A percentile compares a stretch with the other conserved stretches of the same genome.
These are phyloP conservation scores for Solanum clarkiae DNA, from an alignment of 257 asterid species.

Conservation along the genomic window DNA sequence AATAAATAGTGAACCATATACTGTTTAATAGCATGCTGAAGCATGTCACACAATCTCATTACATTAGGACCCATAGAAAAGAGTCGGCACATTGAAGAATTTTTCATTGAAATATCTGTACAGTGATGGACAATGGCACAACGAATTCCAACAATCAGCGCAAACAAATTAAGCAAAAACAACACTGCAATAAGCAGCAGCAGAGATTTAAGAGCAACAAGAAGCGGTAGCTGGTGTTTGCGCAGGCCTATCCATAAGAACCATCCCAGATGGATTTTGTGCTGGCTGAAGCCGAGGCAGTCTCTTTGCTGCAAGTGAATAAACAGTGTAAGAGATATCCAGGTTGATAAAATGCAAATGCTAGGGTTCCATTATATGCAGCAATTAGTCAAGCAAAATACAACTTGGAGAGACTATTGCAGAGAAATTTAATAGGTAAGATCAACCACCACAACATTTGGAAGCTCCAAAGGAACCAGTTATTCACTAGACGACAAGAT, in stretches of 20 bases:
- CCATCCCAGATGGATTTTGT: conserved; percentile 76
- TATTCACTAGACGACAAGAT: neutral
- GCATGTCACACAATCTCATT: neutral
- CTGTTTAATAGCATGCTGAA: neutral
- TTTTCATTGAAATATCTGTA: neutral
- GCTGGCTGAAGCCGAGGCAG: conserved; percentile 74
- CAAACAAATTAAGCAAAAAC: neutral
- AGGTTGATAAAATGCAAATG: neutral
- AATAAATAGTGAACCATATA: neutral
- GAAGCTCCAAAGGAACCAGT: neutral
- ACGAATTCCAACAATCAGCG: neutral
- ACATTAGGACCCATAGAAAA: neutral
- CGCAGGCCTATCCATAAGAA: conserved; percentile 65
- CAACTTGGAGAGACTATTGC: neutral
- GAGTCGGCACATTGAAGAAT: neutral
- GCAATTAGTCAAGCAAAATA: neutral
- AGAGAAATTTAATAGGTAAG: neutral
- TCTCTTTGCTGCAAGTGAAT: conserved; percentile 51
- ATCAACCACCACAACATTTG: neutral
- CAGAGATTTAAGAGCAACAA: conserved; percentile 44
- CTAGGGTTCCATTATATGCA: neutral
- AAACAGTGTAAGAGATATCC: neutral
- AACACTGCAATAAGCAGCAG: neutral
- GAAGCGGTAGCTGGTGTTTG: conserved; percentile 24
- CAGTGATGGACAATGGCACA: neutral